Base-by-base conservation (phyloP, 305 asterid species). In the Fraxinus angustifolia region DNA sequence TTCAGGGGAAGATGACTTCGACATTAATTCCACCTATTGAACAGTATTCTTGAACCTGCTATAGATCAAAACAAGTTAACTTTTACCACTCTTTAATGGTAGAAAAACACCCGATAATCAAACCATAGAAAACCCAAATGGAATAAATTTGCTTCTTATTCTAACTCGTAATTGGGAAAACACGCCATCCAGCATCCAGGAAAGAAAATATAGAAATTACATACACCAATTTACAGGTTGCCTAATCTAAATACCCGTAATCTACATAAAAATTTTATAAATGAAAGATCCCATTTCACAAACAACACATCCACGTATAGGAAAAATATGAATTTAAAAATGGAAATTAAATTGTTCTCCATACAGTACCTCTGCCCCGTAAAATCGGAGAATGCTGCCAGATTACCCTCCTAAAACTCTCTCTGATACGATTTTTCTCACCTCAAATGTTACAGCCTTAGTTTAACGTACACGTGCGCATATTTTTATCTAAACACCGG, bases 1-100 rank as follows among this genome's bases (percentile, higher is more conserved):
- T 81, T 87, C 87, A 84, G 81, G 83, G 81, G 87, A 73, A 83
- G 90, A 83, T 84, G 91, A 81, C 88, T 84, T 89, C 78, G 97
- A 87, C 98, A 94, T 94, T 56, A 60, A 80, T 84, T 81, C 87
- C 86, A 50, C 83, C 85, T 85, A 81, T 80, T 40, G 8, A 75
- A 85, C 70, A 74, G 81, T 79, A 81, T 83, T 79, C 83, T 74
- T 82, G 76, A 81, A 77, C 81, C 80, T 80, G 90, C 90, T 87
- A 87, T 84, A 87, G 75, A 87, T 85, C 81, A 35, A 81, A 50
- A 62, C 77, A 60, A 77, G 72, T 83, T 79, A 81, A 79, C 50
- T 82, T 75, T 30, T 67, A 67, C 73, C n/a, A 12, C 82, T 8
- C 82, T 50, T 79, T 12, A 81, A 62, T 68, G 78, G 31, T 48